Conservation (phyloP, 2,329 filamentous ascomycete species). For the Colletotrichum sp. region DNA sequence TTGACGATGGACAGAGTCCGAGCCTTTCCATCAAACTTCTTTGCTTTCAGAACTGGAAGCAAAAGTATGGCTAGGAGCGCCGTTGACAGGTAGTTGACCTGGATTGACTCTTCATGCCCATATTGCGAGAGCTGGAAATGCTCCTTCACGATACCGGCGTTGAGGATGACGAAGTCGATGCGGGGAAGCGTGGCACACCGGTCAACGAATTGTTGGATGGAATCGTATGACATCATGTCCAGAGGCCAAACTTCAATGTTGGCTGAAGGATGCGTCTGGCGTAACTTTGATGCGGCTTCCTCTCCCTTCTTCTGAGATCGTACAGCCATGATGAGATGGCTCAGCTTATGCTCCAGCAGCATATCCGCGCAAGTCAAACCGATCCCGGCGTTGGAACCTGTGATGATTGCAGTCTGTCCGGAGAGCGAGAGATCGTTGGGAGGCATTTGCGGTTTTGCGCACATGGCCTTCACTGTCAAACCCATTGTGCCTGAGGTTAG, state of each 20-base stretch:
- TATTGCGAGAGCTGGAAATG: slow-evolving; percentile 29
- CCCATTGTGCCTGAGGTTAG: background rate
- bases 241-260: slow-evolving; percentile 46
- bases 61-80: slow-evolving; percentile 46
- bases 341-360: slow-evolving; percentile 40
- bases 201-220: slow-evolving; percentile 39
- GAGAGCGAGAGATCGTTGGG: slow-evolving; percentile 29
- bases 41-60: slow-evolving; percentile 35
- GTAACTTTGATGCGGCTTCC: slow-evolving; percentile 38
- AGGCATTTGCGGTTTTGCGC: slow-evolving; percentile 24
- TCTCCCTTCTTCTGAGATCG: slow-evolving; percentile 48
- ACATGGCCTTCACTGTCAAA: slow-evolving; percentile 28
- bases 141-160: slow-evolving; percentile 30
- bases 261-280: slow-evolving; percentile 30
- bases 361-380: slow-evolving; percentile 49
- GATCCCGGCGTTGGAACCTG: slow-evolving; percentile 53
- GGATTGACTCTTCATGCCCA: slow-evolving; percentile 46
- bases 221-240: slow-evolving; percentile 42
- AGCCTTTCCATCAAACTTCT: slow-evolving; percentile 21
- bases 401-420: slow-evolving; percentile 49
- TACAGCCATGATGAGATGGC: slow-evolving; percentile 51
- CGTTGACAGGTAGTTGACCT: slow-evolving; percentile 58
- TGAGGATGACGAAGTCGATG: slow-evolving; percentile 45
- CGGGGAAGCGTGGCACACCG: slow-evolving; percentile 34
- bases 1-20: slow-evolving; percentile 33